phyloP scores from a whole-genome alignment of 2,329 filamentous ascomycete genomes.

The Exutisphaerella laricina region DNA sequence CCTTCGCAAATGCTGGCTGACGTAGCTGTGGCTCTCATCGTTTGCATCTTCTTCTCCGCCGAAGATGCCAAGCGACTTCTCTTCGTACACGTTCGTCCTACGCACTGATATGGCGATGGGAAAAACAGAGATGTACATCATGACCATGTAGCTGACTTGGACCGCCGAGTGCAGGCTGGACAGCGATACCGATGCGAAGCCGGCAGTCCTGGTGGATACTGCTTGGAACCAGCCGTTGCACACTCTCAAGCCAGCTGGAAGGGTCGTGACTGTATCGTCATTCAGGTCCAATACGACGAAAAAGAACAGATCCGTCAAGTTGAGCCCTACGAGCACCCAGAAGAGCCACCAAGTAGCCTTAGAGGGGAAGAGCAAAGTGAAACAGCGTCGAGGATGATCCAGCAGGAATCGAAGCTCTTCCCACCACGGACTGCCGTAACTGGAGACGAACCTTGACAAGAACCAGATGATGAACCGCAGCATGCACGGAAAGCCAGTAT shows the following conservation, averaged over 20 bases:
- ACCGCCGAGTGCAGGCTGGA: slow-evolving; percentile 78
- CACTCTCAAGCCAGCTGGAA: slow-evolving; percentile 70
- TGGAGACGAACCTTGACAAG: slow-evolving; percentile 58
- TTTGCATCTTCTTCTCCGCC: slow-evolving; percentile 46
- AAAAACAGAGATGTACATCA: slow-evolving; percentile 99
- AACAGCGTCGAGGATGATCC: slow-evolving; percentile 92
- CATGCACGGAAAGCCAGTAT: slow-evolving; percentile 93
- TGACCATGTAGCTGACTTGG: slow-evolving; percentile 89
- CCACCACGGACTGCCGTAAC: slow-evolving; percentile 65
- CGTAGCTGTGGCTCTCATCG: slow-evolving; percentile 67
- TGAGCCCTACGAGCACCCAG: slow-evolving; percentile 73
- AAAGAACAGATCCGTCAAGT: slow-evolving; percentile 78
- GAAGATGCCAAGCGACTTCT: slow-evolving; percentile 75
- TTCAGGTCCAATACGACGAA: slow-evolving; percentile 89
- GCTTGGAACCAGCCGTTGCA: slow-evolving; percentile 89
- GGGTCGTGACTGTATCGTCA: slow-evolving; percentile 58
- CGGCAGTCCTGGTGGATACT: slow-evolving; percentile 80
- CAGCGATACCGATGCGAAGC: slow-evolving; percentile 77
- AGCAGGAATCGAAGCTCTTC: slow-evolving; percentile 87
- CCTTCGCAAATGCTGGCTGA: slow-evolving; percentile 82
- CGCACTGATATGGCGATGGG: slow-evolving; percentile 94
- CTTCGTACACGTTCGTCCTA: slow-evolving; percentile 93
- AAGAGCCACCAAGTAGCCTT: slow-evolving; percentile 96
- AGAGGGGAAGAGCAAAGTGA: slow-evolving; percentile 86
- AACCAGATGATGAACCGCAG: slow-evolving; percentile 89